Conservation (phyloP, 495 filamentous ascomycete species). For the Apodospora peruviana region DNA sequence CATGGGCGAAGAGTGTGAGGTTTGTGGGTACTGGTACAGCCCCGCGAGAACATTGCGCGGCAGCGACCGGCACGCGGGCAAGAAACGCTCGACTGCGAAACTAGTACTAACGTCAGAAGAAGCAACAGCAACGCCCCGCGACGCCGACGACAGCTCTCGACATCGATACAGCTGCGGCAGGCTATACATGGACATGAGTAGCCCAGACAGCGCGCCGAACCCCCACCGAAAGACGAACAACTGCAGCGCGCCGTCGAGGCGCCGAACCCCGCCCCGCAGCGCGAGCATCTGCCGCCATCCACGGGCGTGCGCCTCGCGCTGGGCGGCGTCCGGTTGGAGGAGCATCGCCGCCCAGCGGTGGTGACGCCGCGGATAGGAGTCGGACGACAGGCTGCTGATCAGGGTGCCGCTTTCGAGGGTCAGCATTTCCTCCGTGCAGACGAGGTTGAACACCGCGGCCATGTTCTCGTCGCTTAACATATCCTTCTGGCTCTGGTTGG, state of each 20-base stretch:
- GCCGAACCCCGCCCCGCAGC: conserved; percentile 9
- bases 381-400: neutral
- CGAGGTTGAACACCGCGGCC: conserved; percentile 8
- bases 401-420: neutral
- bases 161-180: conserved; percentile 2
- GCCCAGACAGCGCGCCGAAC: conserved; percentile 3
- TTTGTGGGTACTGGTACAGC: conserved; percentile 9
- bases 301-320: conserved; percentile 4
- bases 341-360: neutral
- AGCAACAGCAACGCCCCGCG: neutral
- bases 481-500: neutral
- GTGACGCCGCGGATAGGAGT: neutral
- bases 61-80: conserved; percentile 4
- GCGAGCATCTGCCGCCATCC: conserved; percentile 12
- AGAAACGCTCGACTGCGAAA: neutral
- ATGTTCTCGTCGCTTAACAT: conserved; percentile 12
- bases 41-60: neutral
- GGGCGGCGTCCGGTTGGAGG: conserved; percentile 8
- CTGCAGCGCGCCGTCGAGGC: conserved; percentile 8
- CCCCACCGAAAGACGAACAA: conserved; percentile 11
- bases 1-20: conserved; percentile 5
- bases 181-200: conserved; percentile 9
- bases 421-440: conserved; percentile 9
- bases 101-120: neutral
- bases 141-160: neutral